Conservation (phyloP, 1,284 basidiomycete species). For the Spongiforma sp. region DNA sequence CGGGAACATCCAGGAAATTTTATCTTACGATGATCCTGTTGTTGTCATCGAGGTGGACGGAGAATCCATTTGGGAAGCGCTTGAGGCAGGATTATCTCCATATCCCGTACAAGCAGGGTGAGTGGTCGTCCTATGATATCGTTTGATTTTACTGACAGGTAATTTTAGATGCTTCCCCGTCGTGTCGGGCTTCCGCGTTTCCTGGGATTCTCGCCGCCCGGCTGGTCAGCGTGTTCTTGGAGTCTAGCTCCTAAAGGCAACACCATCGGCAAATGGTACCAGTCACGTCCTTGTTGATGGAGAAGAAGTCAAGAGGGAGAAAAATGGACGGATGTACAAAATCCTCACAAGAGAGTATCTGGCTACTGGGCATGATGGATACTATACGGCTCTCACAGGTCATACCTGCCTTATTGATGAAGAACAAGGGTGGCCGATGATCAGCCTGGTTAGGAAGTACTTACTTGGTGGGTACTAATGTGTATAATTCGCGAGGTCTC, state of each 20-base stretch:
- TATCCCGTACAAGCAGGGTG: slow-evolving; percentile 94
- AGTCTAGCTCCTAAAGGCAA: slow-evolving; percentile 67
- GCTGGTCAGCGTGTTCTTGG: slow-evolving; percentile 76
- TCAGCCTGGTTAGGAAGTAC: slow-evolving; percentile 83
- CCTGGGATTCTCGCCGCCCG: slow-evolving; percentile 83
- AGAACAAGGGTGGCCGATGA: slow-evolving; percentile 85
- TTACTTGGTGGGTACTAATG: slow-evolving; percentile 68
- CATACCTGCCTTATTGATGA: slow-evolving; percentile 80
- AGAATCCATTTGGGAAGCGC: slow-evolving; percentile 78
- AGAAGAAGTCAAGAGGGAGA: slow-evolving; percentile 59
- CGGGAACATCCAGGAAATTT: slow-evolving; percentile 85
- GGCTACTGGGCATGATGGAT: slow-evolving; percentile 85
- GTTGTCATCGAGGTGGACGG: slow-evolving; percentile 88
- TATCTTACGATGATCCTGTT: slow-evolving; percentile 89
- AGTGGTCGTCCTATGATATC: slow-evolving; percentile 19
- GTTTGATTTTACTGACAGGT: slow-evolving; percentile 4
- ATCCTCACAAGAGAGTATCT: slow-evolving; percentile 82
- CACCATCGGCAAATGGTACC: slow-evolving; percentile 42
- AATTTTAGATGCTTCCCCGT: slow-evolving; percentile 83
- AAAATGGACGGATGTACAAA: slow-evolving; percentile 67
- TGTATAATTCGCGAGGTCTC: not conserved
- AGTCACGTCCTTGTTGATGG: slow-evolving; percentile 49
- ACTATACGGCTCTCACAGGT: slow-evolving; percentile 68
- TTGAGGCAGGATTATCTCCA: slow-evolving; percentile 79
- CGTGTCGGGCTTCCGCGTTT: slow-evolving; percentile 84